Percentiles rank a stretch among this genome's conserved stretches.
phyloP scores from a whole-genome alignment of 2,329 filamentous ascomycete genomes.

The Fusarium decemcellulare region DNA sequence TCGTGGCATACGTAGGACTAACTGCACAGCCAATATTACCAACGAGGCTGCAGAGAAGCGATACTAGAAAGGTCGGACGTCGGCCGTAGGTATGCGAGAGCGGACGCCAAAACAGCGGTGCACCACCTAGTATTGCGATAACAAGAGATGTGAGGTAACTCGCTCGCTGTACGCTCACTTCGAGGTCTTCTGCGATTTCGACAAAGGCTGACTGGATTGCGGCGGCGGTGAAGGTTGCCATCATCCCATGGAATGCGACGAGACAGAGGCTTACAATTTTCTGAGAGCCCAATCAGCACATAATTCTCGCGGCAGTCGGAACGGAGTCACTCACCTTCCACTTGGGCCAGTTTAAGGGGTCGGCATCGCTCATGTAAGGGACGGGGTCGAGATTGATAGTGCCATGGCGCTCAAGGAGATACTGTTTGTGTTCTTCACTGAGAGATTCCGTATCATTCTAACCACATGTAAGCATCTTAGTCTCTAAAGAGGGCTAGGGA shows the following conservation, averaged over 20 bases:
- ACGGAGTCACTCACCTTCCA: slow-evolving; percentile 15
- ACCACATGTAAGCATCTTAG: neutral
- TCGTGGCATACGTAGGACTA: slow-evolving; percentile 61
- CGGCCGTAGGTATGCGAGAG: slow-evolving; percentile 68
- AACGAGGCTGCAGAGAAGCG: slow-evolving; percentile 59
- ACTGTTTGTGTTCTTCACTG: slow-evolving; percentile 19
- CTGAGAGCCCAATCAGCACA: slow-evolving; percentile 47
- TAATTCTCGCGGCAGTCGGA: too few species aligned
- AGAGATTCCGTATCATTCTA: neutral
- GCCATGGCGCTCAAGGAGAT: slow-evolving; percentile 22
- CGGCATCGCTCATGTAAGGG: slow-evolving; percentile 24
- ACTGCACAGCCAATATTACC: slow-evolving; percentile 68
- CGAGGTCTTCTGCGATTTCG: slow-evolving; percentile 65
- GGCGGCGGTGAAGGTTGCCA: slow-evolving; percentile 69
- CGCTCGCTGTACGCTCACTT: slow-evolving; percentile 61
- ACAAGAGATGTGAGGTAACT: slow-evolving; percentile 63
- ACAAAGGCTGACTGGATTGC: slow-evolving; percentile 69
- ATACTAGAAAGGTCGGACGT: slow-evolving; percentile 66
- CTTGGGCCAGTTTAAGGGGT: slow-evolving; percentile 33
- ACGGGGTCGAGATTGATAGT: slow-evolving; percentile 27
- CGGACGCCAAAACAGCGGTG: slow-evolving; percentile 68
- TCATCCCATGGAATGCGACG: slow-evolving; percentile 70
- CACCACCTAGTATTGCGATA: slow-evolving; percentile 36
- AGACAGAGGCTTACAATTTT: slow-evolving; percentile 67
- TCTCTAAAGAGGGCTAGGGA: too few species aligned